These are phyloP conservation scores for Saccharomycopsis babjevae DNA, from an alignment of 805 yeast species.

Conservation along the genomic window DNA sequence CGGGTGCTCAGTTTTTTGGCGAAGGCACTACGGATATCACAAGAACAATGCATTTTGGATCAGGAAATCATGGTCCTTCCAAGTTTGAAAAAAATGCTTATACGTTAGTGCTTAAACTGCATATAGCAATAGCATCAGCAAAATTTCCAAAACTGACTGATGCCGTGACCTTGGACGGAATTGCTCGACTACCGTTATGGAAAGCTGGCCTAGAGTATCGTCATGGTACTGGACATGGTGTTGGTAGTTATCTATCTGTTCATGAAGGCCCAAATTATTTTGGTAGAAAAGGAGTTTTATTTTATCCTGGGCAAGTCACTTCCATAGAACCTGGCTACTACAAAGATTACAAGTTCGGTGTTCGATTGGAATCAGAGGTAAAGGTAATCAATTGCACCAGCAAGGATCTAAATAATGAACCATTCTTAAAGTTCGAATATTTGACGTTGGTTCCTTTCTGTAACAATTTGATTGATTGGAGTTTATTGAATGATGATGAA, in stretches of 20 bases:
- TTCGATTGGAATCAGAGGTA: conserved; percentile 34
- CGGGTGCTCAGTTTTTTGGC: conserved; percentile 46
- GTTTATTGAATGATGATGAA: conserved; percentile 37
- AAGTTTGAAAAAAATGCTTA: conserved; percentile 38
- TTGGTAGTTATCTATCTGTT: conserved; percentile 50
- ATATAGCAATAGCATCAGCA: conserved; percentile 38
- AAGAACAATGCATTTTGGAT: conserved; percentile 42
- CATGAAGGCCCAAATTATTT: conserved; percentile 53
- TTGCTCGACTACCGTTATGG: conserved; percentile 54
- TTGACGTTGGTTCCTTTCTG: conserved; percentile 51
- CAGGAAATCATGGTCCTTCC: conserved; percentile 29
- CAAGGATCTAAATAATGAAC: conserved; percentile 25
- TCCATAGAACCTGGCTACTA: conserved; percentile 59
- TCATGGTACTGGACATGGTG: conserved; percentile 60
- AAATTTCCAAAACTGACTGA: conserved; percentile 47
- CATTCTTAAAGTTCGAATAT: conserved; percentile 43
- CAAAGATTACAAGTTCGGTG: conserved; percentile 49
- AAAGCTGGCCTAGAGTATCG: conserved; percentile 45
- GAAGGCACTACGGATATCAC: conserved; percentile 62
- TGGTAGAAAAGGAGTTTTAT: conserved; percentile 31
- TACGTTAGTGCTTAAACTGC: conserved; percentile 50
- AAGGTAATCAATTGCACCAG: conserved; percentile 39
- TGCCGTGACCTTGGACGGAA: conserved; percentile 43
- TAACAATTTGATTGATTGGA: conserved; percentile 37
- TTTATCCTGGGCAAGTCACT: conserved; percentile 44